Conservation (phyloP, 306 rosid species). For the Prunus kanzakura region DNA sequence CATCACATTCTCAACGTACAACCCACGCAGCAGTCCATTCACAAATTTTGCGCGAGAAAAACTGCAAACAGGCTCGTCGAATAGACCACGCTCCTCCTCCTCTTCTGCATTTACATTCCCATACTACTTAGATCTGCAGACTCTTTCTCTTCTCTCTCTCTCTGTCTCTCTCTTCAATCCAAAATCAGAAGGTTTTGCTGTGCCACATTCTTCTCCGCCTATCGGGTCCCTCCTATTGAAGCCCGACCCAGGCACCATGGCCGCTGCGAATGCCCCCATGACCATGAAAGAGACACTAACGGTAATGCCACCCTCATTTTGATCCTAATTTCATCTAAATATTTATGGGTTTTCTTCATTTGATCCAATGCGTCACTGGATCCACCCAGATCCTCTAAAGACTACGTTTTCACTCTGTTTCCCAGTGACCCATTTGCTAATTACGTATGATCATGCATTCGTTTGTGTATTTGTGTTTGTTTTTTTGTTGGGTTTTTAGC, state of each 20-base stretch:
- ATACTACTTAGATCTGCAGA: constrained; percentile 12
- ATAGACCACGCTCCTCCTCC: background rate
- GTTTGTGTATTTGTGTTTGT: background rate
- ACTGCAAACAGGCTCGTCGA: background rate
- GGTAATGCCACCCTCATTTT: constrained; percentile 30
- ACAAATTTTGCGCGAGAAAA: background rate
- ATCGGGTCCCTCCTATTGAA: constrained; percentile 19
- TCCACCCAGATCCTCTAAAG: constrained; percentile 17
- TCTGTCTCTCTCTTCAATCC: background rate
- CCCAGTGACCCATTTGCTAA: constrained; percentile 12
- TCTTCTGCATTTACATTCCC: background rate
- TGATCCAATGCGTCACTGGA: background rate
- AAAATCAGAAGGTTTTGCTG: constrained; percentile 12
- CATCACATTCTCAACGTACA: background rate
- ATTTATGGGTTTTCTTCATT: constrained; percentile 4
- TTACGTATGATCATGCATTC: background rate
- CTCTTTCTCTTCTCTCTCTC: constrained; percentile 24
- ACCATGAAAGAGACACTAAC: constrained; percentile 66
- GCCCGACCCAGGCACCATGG: constrained; percentile 38
- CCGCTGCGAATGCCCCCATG: constrained; percentile 71
- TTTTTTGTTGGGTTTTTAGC: background rate
- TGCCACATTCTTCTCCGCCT: constrained; percentile 15
- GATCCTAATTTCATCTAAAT: constrained; percentile 8
- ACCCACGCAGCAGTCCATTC: constrained; percentile 9
- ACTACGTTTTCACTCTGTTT: constrained; percentile 16